phyloP scores from a whole-genome alignment of 2,329 filamentous ascomycete genomes.

The Stylonectria norvegica region DNA sequence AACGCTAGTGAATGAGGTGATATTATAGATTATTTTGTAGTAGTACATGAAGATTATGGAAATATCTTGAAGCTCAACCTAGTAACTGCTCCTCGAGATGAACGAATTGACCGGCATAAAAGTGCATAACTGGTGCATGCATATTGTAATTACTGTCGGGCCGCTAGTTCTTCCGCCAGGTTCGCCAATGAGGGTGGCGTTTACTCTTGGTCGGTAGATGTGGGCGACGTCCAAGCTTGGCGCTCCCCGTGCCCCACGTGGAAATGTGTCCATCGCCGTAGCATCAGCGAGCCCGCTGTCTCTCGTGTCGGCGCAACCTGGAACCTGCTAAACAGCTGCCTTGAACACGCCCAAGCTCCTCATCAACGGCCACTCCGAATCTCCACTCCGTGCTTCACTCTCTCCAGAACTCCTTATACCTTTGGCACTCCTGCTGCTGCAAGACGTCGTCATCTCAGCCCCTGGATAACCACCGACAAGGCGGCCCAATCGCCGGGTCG shows the following conservation, averaged over 20 bases:
- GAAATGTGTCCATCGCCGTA: constrained; percentile 28
- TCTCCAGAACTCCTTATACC: constrained; percentile 8
- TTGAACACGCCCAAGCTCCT: constrained; percentile 12
- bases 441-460: constrained; percentile 12
- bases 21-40: no score
- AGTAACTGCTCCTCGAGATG: no score
- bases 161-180: no score
- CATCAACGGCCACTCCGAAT: constrained; percentile 5
- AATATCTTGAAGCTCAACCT: no score
- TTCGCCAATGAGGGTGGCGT: no score
- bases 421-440: background rate
- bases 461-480: constrained; percentile 28
- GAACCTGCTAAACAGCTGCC: constrained; percentile 26
- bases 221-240: no score
- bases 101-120: no score
- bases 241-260: constrained; percentile 11
- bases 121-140: background rate
- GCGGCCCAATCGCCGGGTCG: constrained; percentile 32
- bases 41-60: no score
- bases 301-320: constrained; percentile 24
- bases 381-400: constrained; percentile 2
- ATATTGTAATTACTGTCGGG: background rate
- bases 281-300: constrained; percentile 21
- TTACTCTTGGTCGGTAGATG: no score
- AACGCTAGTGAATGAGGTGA: no score